Evolutionary conservation across 2,329 filamentous ascomycete species (phyloP).

Genomic region (Elsinoe necatrix): DNA sequence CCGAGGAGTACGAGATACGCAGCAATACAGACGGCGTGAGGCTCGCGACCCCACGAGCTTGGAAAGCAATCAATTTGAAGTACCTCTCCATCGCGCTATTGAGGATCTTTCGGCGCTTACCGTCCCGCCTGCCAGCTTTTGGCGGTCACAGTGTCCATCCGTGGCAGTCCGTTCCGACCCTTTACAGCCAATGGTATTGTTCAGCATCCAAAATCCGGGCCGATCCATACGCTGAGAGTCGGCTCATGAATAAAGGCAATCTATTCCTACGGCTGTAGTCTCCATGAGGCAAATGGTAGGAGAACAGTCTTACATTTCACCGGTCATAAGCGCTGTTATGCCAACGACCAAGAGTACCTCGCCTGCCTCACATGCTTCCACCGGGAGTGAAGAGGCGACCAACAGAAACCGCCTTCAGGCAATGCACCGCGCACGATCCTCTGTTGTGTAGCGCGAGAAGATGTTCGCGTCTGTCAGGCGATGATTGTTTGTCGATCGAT

Average conservation of each 20-base stretch:
- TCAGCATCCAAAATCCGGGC: not conserved
- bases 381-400: not conserved
- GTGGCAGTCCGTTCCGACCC: not conserved
- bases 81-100: not conserved
- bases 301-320: not conserved
- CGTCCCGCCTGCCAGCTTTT: not conserved
- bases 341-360: not conserved
- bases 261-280: not conserved
- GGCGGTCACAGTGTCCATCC: not conserved
- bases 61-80: conserved; percentile 3
- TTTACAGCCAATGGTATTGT: not conserved
- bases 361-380: not conserved
- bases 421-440: not conserved
- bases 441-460: not conserved
- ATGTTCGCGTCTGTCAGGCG: not conserved
- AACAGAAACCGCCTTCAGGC: not conserved
- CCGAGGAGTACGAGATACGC: too few relatives aligned
- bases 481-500: not conserved
- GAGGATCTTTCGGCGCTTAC: conserved; percentile 3
- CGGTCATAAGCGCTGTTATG: not conserved
- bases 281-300: not conserved
- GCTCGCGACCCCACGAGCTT: too few relatives aligned
- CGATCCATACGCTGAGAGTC: not conserved
- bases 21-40: too few relatives aligned
- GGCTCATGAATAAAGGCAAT: not conserved